A percentile compares a stretch with the other conserved stretches of the same genome.
Evolutionary conservation across 202 grass and related monocot species (phyloP).

Genomic region (Schoenoplectus tabernaemontani): DNA sequence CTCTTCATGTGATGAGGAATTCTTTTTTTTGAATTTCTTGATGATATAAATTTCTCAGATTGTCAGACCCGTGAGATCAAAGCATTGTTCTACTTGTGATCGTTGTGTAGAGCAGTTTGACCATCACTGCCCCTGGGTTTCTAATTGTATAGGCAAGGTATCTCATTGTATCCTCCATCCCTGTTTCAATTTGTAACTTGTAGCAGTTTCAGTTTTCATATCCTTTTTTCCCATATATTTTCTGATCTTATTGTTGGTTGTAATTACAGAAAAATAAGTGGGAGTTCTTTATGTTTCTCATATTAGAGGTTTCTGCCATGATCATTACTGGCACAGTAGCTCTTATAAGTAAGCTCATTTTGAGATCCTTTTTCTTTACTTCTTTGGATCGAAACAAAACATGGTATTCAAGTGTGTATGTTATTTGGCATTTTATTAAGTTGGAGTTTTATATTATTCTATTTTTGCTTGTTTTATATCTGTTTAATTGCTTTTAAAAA

Average conservation of each 20-base stretch:
- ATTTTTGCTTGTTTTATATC: neutral
- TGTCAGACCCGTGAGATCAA: slow-evolving; percentile 82
- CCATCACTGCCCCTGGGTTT: slow-evolving; percentile 99
- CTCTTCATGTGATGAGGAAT: slow-evolving; percentile 13
- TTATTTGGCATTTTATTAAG: neutral
- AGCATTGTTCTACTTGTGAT: slow-evolving; percentile 98
- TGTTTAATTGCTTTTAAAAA: neutral
- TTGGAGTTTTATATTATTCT: neutral
- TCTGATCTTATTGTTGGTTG: slow-evolving; percentile 35
- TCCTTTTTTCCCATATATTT: slow-evolving; percentile 27
- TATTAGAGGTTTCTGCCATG: slow-evolving; percentile 89
- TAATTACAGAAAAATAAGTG: slow-evolving; percentile 97
- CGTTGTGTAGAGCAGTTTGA: slow-evolving; percentile 98
- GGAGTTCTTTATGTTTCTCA: slow-evolving; percentile 99
- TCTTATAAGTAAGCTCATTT: slow-evolving; percentile 47
- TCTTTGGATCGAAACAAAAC: neutral
- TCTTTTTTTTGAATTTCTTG: slow-evolving; percentile 22
- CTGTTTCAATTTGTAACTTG: slow-evolving; percentile 2
- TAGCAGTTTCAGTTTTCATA: neutral
- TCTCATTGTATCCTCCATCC: neutral
- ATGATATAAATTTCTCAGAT: slow-evolving; percentile 56
- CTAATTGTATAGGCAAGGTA: slow-evolving; percentile 99
- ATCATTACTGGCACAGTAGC: slow-evolving; percentile 84
- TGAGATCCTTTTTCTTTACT: neutral
- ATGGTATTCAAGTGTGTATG: neutral